Evolutionary conservation across 2,329 filamentous ascomycete genomes (phyloP), one percentile per base, ranked within the genome.

Genomic region (Colletotrichum truncatum): DNA sequence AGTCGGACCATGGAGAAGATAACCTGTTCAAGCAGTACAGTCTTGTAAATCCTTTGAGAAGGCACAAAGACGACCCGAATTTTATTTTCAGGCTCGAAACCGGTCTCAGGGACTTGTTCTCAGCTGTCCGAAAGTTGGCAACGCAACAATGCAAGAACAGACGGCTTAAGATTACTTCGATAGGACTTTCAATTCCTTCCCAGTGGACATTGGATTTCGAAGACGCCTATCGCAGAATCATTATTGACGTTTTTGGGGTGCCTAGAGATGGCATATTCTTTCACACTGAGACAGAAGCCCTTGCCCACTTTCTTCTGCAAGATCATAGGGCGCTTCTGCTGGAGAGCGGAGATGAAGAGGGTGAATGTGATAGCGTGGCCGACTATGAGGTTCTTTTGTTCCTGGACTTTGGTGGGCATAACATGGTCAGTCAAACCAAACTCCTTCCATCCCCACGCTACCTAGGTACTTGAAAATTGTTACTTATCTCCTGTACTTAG

Each of bases 381-480:
- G 16, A 21, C 14, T 16, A 43, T 4, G 23, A 43, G 12, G 25
- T 46, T 2, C 14, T 66, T 9, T 26, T 66, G 39, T 62, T 66
- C 26, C 56, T 62, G 3, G 63, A 66, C 28, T 62, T 62, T 56
- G 63, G 57, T 6, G 63, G 63, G 4, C 63, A 66, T 14, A 66
- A 62, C 28, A 66, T 66, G 57, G 63, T 66, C 14, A 49, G 45
- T 16, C n/a, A 36, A n/a, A n/a, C n/a, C 51, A 36, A 4, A 21
- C 43, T 14, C 10, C 34, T 16, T 39, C 6, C 10, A 5, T 30
- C 23, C 4, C 4, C 39, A 49, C 9, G 1, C 7, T 4, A n/a
- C n/a, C 23, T 16, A 18, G n/a, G 12, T 12, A 26, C 14, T 4
- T 25, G 23, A 46, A 14, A 21, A n/a, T n/a, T n/a, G n/a, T n/a